phyloP scores from a whole-genome alignment of 805 yeast species.

The Candida coquimbonensis region DNA sequence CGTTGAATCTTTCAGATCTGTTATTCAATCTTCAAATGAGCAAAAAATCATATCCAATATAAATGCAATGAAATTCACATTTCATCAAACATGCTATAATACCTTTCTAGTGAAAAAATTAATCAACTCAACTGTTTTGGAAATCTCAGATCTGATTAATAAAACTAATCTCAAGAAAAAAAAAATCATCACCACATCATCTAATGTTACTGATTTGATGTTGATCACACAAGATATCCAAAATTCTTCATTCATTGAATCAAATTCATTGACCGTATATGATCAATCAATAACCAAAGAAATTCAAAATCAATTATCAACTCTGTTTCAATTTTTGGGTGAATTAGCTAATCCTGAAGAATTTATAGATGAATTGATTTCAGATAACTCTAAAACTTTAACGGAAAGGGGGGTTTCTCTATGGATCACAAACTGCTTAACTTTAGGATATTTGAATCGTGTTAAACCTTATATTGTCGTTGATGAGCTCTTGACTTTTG shows the following conservation, averaged over 20 bases:
- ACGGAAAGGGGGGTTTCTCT: constrained; percentile 24
- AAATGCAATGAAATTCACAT: constrained; percentile 15
- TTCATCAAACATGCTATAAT: constrained; percentile 4
- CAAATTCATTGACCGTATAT: constrained; percentile 14
- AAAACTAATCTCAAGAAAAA: constrained; percentile 11
- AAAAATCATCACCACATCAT: constrained; percentile 1
- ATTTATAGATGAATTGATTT: constrained; percentile 17
- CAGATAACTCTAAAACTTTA: constrained; percentile 10
- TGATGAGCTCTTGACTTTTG: constrained; percentile 26
- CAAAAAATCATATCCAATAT: constrained; percentile 15
- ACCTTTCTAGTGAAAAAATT: constrained; percentile 12
- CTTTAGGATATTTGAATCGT: constrained; percentile 18
- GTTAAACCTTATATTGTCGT: constrained; percentile 8
- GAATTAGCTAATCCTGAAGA: constrained; percentile 9
- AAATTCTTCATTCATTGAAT: not conserved
- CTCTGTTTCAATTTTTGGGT: constrained; percentile 20
- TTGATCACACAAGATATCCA: constrained; percentile 14
- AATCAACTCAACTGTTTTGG: constrained; percentile 11
- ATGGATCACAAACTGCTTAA: constrained; percentile 33
- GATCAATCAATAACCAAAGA: constrained; percentile 17
- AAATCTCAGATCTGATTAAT: constrained; percentile 14
- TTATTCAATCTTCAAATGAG: constrained; percentile 21
- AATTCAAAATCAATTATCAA: constrained; percentile 15
- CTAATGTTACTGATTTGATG: constrained; percentile 14
- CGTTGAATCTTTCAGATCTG: constrained; percentile 15